Conservation (phyloP, 495 filamentous ascomycete species). For the Trichoderma parareesei region DNA sequence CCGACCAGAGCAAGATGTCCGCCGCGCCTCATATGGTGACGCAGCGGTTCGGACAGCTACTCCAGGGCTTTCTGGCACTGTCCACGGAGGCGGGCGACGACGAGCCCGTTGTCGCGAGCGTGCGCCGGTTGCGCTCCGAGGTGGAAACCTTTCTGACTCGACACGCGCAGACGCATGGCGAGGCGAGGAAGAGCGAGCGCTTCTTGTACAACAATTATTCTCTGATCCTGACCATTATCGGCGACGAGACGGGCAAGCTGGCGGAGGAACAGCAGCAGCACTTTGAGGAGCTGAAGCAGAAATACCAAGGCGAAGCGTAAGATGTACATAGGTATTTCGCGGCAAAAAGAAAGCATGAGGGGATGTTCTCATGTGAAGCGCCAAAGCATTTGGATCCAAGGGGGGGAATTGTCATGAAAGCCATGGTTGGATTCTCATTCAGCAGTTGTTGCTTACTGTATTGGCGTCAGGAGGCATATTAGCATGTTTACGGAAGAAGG, state of each 20-base stretch:
- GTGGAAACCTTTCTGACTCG: conserved; percentile 70
- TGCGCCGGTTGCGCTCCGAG: conserved; percentile 66
- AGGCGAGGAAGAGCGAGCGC: conserved; percentile 70
- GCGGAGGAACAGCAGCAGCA: conserved; percentile 64
- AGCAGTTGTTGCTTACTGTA: not conserved
- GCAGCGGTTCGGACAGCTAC: conserved; percentile 83
- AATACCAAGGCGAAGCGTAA: conserved; percentile 33
- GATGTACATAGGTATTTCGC: not conserved
- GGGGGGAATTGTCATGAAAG: not conserved
- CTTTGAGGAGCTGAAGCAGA: conserved; percentile 52
- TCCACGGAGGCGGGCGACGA: conserved; percentile 85
- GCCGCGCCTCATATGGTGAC: conserved; percentile 87
- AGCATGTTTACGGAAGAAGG: not conserved
- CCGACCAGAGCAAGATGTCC: conserved; percentile 56
- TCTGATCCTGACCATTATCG: conserved; percentile 82
- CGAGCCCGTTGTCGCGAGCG: conserved; percentile 77
- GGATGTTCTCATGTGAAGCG: no score
- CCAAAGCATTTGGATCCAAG: no score
- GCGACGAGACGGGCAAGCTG: conserved; percentile 72
- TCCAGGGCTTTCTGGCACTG: conserved; percentile 74
- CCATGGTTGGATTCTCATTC: not conserved
- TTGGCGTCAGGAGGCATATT: not conserved
- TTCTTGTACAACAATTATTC: conserved; percentile 94
- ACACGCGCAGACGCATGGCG: conserved; percentile 54
- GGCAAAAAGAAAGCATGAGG: not conserved